These are phyloP conservation scores for Aegilops longissima DNA, from an alignment of 176 grass and related monocot genomes.

Conservation along the genomic window DNA sequence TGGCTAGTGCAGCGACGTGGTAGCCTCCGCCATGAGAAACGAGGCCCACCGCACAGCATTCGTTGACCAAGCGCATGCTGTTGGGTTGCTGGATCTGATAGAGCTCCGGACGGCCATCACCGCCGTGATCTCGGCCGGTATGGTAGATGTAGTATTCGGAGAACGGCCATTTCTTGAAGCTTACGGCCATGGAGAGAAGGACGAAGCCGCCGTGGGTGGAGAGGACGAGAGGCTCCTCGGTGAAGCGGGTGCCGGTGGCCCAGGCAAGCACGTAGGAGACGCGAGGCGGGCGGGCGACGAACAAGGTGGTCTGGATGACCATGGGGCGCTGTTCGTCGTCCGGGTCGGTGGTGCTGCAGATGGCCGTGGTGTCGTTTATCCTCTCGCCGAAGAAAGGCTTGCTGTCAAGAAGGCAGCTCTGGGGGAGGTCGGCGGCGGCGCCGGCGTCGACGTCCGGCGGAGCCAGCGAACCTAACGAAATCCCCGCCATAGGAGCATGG, in stretches of 20 bases:
- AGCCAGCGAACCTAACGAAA: not conserved
- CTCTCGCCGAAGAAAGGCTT: not conserved
- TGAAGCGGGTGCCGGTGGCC: not conserved
- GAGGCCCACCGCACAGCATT: not conserved
- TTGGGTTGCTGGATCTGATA: not conserved
- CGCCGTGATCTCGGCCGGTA: not conserved
- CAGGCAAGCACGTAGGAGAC: not conserved
- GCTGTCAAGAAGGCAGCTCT: not conserved
- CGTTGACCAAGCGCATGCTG: not conserved
- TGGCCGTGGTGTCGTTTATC: not conserved
- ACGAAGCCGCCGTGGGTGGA: not conserved
- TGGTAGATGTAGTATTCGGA: not conserved
- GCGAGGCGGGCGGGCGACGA: not conserved
- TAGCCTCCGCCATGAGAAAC: not conserved
- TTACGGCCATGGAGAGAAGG: not conserved
- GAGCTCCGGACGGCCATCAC: not conserved
- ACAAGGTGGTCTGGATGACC: not conserved
- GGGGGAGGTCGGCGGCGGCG: not conserved
- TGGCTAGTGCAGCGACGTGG: not conserved
- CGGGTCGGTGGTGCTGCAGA: not conserved
- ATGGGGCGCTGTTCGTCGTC: not conserved
- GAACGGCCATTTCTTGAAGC: not conserved
- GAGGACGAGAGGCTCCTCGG: not conserved
- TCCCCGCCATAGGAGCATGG: not conserved
- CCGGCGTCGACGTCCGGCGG: not conserved